Conservation (phyloP, 257 asterid species). For the Rubia yunnanensis region DNA sequence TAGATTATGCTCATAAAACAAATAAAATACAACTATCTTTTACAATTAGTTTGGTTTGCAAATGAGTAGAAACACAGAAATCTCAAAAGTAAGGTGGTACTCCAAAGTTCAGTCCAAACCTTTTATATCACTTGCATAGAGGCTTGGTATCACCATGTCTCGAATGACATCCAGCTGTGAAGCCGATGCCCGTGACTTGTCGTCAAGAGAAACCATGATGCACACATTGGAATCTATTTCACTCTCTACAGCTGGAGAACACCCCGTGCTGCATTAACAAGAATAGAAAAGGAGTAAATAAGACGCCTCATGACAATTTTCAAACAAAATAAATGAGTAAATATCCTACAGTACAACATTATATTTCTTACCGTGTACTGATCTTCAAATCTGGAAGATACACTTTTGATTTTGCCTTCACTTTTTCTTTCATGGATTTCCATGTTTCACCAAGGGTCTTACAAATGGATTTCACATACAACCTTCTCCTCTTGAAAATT, state of each 20-base stretch:
- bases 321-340: not conserved
- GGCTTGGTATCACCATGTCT: slow-evolving; percentile 55
- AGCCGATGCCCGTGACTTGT: slow-evolving; percentile 22
- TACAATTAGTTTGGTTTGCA: no score
- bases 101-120: slow-evolving; percentile 30
- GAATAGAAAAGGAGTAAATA: slow-evolving; percentile 13
- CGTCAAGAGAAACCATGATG: slow-evolving; percentile 47
- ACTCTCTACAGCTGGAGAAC: slow-evolving; percentile 36
- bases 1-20: no score
- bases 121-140: slow-evolving; percentile 70
- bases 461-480: slow-evolving; percentile 43
- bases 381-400: slow-evolving; percentile 50
- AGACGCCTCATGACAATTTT: slow-evolving; percentile 3
- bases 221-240: slow-evolving; percentile 31
- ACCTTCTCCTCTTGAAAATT: slow-evolving; percentile 39
- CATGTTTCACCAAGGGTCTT: slow-evolving; percentile 47
- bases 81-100: not conserved
- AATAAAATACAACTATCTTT: no score
- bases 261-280: slow-evolving; percentile 39
- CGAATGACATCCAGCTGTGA: slow-evolving; percentile 41
- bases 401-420: slow-evolving; percentile 19
- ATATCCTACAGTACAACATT: slow-evolving; percentile 5
- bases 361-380: slow-evolving; percentile 43
- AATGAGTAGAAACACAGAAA: not conserved
- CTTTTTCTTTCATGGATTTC: slow-evolving; percentile 17